Evolutionary conservation across 1,284 basidiomycete species (phyloP), one percentile per base, ranked within the genome.

Genomic region (Ceratobasidium sp.): DNA sequence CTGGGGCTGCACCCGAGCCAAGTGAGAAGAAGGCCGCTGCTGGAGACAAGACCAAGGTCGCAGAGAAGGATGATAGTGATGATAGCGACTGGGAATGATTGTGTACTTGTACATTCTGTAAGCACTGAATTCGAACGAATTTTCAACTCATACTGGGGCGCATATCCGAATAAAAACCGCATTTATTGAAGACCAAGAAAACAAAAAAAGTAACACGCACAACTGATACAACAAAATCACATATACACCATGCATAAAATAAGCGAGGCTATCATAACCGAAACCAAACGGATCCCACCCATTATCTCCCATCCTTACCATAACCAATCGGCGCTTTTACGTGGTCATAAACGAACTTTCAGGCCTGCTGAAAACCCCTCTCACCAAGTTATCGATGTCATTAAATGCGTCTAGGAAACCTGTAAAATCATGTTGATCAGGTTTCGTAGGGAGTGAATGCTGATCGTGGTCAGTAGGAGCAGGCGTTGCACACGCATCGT

Each of bases 311-410:
- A n/a, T n/a, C 46, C 63, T 66, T 66, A 66, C 63, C 63, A 18
- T 10, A 42, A n/a, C 18, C 33, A 6, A 23, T 33, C 7, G 1
- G 18, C 28, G 2, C 39, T 26, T 55, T 44, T 42, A 67, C 6
- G 44, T 33, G 23, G 51, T 12, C 44, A 64, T 26, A 18, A 60
- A 68, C 51, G 39, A n/a, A 9, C 56, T 49, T 28, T 39, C 18
- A 66, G 28, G 15, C 39, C 39, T n/a, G 13, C 20, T 40, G 51
- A 77, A 77, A 1, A 60, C 73, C 10, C 46, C 42, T 33, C 39
- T 80, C 72, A 85, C 84, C 51, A 85, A 70, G 77, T 85, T 84
- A 71, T 83, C 83, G 64, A 85, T 83, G 15, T 81, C 83, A 12
- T 79, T 79, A 67, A 81, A 84, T 20, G 81, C 79, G 26, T 79